Percentiles rank a stretch among this genome's conserved stretches.
Evolutionary conservation across 2,329 filamentous ascomycete genomes (phyloP).

Genomic region (Phaeosphaeriaceae sp.): DNA sequence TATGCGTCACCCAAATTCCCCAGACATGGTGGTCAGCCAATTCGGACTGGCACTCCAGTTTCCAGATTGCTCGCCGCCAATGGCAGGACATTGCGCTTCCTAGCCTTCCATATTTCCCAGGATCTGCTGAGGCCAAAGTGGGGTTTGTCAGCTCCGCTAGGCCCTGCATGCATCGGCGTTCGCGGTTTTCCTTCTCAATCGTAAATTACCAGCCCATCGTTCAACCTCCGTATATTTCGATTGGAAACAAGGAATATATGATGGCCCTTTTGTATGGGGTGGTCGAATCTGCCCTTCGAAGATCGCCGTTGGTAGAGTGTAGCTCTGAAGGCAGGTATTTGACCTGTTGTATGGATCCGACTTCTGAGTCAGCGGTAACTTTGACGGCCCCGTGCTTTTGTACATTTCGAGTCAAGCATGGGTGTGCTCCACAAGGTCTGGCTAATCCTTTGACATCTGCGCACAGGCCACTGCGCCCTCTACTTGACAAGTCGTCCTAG

Average conservation of each 20-base stretch:
- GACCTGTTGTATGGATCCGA: background rate
- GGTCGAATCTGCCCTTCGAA: background rate
- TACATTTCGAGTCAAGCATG: conserved; percentile 8
- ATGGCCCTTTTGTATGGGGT: background rate
- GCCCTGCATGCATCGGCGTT: background rate
- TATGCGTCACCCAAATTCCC: conserved; percentile 6
- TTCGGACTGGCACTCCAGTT: conserved; percentile 6
- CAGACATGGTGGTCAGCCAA: conserved; percentile 6
- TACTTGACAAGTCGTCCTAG: conserved; percentile 9
- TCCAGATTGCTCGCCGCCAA: conserved; percentile 11
- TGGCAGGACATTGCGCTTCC: conserved; percentile 2
- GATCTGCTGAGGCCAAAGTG: conserved; percentile 15
- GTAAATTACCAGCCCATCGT: background rate
- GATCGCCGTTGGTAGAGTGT: background rate
- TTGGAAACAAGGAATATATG: background rate
- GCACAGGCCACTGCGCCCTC: conserved; percentile 27
- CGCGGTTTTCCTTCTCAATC: background rate
- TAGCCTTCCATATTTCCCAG: conserved; percentile 8
- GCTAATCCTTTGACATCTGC: conserved; percentile 15
- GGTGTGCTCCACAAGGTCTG: conserved; percentile 1
- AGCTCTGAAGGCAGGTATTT: background rate
- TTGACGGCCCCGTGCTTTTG: conserved; percentile 4
- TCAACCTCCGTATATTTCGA: background rate
- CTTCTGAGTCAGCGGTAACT: conserved; percentile 17
- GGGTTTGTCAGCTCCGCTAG: conserved; percentile 26